phyloP scores from a whole-genome alignment of 2,329 filamentous ascomycete genomes.

The Colletotrichum sp. region DNA sequence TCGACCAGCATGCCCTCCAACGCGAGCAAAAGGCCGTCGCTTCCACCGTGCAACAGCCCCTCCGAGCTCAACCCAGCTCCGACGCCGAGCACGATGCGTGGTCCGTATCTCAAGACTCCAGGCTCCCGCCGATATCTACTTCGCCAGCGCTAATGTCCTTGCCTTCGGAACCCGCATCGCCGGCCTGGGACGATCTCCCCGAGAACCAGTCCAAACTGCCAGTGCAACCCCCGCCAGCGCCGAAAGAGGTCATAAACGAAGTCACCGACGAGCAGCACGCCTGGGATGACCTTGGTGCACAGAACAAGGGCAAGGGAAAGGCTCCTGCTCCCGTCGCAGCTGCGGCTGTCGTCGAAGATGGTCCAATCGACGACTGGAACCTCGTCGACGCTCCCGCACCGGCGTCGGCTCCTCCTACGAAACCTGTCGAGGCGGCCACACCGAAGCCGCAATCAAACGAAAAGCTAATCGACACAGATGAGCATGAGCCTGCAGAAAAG shows the following conservation, averaged over 20 bases:
- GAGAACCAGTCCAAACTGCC: constrained; percentile 27
- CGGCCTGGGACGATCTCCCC: constrained; percentile 41
- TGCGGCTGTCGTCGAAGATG: constrained; percentile 23
- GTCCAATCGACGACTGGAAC: constrained; percentile 53
- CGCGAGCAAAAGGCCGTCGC: background rate
- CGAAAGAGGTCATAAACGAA: constrained; percentile 33
- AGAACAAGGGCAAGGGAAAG: constrained; percentile 48
- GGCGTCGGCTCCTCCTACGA: background rate
- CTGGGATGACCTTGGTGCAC: constrained; percentile 53
- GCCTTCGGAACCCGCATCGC: constrained; percentile 39
- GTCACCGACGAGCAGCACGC: constrained; percentile 48
- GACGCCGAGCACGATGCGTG: constrained; percentile 33
- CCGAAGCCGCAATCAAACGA: background rate
- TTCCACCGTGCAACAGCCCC: background rate
- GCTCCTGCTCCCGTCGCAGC: constrained; percentile 27
- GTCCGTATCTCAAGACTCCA: constrained; percentile 27
- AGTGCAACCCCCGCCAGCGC: constrained; percentile 23
- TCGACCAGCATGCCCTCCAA: constrained; percentile 20
- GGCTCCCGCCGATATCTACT: constrained; percentile 12
- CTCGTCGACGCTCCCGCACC: constrained; percentile 30
- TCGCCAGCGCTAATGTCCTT: constrained; percentile 32
- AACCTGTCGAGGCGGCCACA: background rate
- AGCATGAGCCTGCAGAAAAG: background rate
- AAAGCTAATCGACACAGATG: background rate
- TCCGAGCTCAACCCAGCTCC: background rate